phyloP scores from a whole-genome alignment of 1,139 yeast genomes.

The Chernovozyma sophiae-reginae region DNA sequence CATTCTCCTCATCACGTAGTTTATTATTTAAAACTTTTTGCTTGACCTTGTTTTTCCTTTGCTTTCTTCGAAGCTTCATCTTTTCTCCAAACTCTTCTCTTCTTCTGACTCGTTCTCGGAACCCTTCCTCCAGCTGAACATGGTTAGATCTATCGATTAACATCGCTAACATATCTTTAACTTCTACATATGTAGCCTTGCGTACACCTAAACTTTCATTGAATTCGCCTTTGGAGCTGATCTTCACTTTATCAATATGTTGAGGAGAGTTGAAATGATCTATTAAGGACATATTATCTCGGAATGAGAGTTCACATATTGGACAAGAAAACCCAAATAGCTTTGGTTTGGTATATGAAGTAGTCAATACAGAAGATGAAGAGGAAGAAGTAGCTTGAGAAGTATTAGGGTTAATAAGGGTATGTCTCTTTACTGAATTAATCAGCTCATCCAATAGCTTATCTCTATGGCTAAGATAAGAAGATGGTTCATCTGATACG shows the following conservation, averaged over 20 bases:
- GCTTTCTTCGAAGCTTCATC: slow-evolving; percentile 24
- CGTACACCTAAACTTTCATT: slow-evolving; percentile 25
- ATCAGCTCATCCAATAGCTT: slow-evolving; percentile 29
- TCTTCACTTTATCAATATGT: slow-evolving; percentile 36
- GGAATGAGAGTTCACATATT: slow-evolving; percentile 70
- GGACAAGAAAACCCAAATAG: slow-evolving; percentile 83
- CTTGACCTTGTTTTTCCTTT: slow-evolving; percentile 19
- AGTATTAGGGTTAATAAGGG: slow-evolving; percentile 21
- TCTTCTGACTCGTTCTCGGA: slow-evolving; percentile 38
- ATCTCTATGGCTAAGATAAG: slow-evolving; percentile 27
- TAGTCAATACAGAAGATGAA: too few species aligned
- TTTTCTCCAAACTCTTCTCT: slow-evolving; percentile 40
- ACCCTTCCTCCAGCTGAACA: slow-evolving; percentile 14
- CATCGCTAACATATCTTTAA: slow-evolving; percentile 28
- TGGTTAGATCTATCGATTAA: slow-evolving; percentile 21
- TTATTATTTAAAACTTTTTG: slow-evolving; percentile 11
- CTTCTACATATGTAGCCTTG: slow-evolving; percentile 30
- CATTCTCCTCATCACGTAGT: slow-evolving; percentile 9
- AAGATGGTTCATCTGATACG: neutral
- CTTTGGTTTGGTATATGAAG: slow-evolving; percentile 30
- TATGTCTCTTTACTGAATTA: slow-evolving; percentile 31
- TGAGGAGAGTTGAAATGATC: slow-evolving; percentile 79
- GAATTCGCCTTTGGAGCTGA: slow-evolving; percentile 2
- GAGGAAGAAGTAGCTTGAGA: neutral
- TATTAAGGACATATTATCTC: slow-evolving; percentile 74